These are phyloP conservation scores for Elymus sibiricus DNA, from an alignment of 176 grass and related monocot genomes.

Conservation along the genomic window DNA sequence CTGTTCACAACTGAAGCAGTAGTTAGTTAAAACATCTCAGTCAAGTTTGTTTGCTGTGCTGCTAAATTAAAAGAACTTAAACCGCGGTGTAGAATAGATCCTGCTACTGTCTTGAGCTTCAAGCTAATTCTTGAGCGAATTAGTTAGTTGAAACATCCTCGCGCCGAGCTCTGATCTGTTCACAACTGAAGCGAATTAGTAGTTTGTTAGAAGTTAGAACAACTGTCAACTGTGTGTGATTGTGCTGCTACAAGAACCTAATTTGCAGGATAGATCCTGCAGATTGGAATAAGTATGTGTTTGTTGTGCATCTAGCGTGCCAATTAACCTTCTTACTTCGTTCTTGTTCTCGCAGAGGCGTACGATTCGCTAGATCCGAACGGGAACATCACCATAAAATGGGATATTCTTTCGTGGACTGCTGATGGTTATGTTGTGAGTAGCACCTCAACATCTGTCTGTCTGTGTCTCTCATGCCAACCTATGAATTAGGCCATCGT, in stretches of 20 bases:
- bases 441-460: slow-evolving; percentile 21
- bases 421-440: slow-evolving; percentile 90
- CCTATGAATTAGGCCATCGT: background rate
- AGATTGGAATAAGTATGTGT: background rate
- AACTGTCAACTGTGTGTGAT: no score
- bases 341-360: slow-evolving; percentile 50
- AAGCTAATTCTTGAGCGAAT: background rate
- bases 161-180: background rate
- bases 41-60: background rate
- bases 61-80: no score
- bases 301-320: background rate
- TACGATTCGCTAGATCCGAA: slow-evolving; percentile 83
- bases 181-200: background rate
- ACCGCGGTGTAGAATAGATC: no score
- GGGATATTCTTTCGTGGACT: slow-evolving; percentile 90
- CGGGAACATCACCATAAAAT: slow-evolving; percentile 91
- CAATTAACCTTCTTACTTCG: background rate
- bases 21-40: background rate
- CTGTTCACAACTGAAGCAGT: background rate
- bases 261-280: background rate
- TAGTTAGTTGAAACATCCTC: background rate
- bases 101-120: no score
- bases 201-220: no score
- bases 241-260: background rate
- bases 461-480: slow-evolving; percentile 5